These are phyloP conservation scores for Podaxis sp. DNA, from an alignment of 768 basidiomycete species.

Conservation along the genomic window DNA sequence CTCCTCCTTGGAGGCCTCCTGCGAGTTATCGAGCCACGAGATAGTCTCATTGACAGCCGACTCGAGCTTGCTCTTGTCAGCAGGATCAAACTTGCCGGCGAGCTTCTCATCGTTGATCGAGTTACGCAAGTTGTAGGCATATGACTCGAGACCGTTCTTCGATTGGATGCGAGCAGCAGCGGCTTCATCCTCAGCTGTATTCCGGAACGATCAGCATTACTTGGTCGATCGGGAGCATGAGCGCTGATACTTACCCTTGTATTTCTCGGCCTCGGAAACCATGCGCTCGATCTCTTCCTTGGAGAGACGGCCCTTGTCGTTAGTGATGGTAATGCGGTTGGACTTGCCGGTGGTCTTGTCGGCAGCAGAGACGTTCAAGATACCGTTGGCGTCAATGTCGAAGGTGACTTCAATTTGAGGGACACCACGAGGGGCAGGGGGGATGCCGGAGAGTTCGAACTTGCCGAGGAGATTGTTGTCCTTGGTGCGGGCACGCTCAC, in stretches of 20 bases:
- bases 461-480: slow-evolving; percentile 99
- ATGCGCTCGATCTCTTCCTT: slow-evolving; percentile 99
- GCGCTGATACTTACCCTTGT: slow-evolving; percentile 53
- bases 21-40: slow-evolving; percentile 79
- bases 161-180: slow-evolving; percentile 77
- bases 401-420: slow-evolving; percentile 98
- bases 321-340: slow-evolving; percentile 89
- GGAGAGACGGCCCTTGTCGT: slow-evolving; percentile 94
- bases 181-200: slow-evolving; percentile 76
- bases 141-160: slow-evolving; percentile 94
- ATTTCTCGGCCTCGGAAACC: slow-evolving; percentile 92
- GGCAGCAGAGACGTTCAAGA: slow-evolving; percentile 90
- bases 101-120: slow-evolving; percentile 83
- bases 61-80: slow-evolving; percentile 84
- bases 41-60: slow-evolving; percentile 78
- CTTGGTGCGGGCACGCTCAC: slow-evolving; percentile 97
- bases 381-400: slow-evolving; percentile 96
- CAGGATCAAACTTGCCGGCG: slow-evolving; percentile 80
- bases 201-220: slow-evolving; percentile 10
- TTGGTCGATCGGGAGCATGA: neutral
- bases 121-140: slow-evolving; percentile 93
- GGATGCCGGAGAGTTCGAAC: slow-evolving; percentile 96
- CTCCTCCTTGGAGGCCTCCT: slow-evolving; percentile 92
- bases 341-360: slow-evolving; percentile 98
- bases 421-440: slow-evolving; percentile 95